These are phyloP conservation scores for Mycena vulgaris DNA, from an alignment of 768 basidiomycete species.

Conservation along the genomic window DNA sequence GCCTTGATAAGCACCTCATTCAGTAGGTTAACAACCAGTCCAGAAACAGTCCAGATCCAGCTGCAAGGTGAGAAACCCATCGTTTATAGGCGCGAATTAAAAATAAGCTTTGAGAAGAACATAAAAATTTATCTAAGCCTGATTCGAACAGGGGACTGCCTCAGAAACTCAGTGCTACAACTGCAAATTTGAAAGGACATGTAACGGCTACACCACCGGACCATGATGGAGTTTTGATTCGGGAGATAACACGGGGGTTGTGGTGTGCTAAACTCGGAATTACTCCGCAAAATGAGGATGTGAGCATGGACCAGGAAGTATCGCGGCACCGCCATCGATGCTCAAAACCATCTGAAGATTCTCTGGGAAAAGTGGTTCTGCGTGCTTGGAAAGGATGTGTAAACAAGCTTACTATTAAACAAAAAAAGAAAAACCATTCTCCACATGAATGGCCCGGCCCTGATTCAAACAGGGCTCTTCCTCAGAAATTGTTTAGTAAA, in stretches of 20 bases:
- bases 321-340: no score
- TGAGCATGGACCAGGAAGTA: no score
- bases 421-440: not conserved
- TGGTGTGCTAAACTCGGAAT: no score
- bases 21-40: not conserved
- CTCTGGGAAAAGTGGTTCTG: no score
- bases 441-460: not conserved
- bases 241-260: no score
- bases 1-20: not conserved
- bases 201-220: conserved; percentile 1
- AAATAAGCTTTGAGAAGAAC: not conserved
- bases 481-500: not conserved
- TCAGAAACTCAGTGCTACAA: not conserved
- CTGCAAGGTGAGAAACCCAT: not conserved
- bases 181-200: not conserved
- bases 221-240: not conserved
- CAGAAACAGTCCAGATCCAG: not conserved
- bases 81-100: not conserved
- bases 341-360: no score
- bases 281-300: no score
- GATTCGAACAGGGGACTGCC: not conserved
- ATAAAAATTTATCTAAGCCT: not conserved
- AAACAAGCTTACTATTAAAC: not conserved
- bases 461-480: conserved; percentile 12
- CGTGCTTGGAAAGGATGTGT: no score